phyloP scores from a whole-genome alignment of 148 eudicot species.

The Persicaria maculosa region DNA sequence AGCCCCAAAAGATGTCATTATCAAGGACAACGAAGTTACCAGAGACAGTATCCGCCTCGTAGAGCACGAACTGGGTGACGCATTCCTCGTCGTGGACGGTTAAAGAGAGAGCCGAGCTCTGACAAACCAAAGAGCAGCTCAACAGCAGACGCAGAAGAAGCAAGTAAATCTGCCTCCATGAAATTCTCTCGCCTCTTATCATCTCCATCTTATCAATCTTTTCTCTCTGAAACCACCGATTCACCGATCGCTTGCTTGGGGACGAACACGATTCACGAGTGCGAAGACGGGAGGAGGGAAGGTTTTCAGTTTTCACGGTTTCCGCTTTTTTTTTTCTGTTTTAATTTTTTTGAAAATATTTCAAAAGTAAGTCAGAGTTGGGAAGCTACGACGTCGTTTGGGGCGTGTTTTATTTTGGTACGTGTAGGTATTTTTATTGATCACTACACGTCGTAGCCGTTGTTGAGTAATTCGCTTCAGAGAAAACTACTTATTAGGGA shows the following conservation, averaged over 20 bases:
- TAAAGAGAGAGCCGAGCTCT: no score
- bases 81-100: no score
- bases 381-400: slow-evolving; percentile 1
- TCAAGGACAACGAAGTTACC: no score
- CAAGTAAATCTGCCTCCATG: no score
- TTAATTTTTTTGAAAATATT: not conserved
- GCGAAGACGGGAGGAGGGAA: not conserved
- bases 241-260: not conserved
- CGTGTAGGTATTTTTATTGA: not conserved
- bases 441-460: slow-evolving; percentile 6
- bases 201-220: not conserved
- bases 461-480: not conserved
- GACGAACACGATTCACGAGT: not conserved
- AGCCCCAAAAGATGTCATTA: no score
- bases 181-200: no score
- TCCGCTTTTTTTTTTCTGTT: not conserved
- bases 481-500: not conserved
- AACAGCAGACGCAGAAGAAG: no score
- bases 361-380: not conserved
- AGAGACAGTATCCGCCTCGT: no score
- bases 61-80: no score
- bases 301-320: not conserved
- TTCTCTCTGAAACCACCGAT: not conserved
- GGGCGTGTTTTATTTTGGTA: not conserved
- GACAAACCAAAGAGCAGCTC: no score